Base-by-base conservation (phyloP, 2,329 filamentous ascomycete species). In the Acrodontium crateriforme region DNA sequence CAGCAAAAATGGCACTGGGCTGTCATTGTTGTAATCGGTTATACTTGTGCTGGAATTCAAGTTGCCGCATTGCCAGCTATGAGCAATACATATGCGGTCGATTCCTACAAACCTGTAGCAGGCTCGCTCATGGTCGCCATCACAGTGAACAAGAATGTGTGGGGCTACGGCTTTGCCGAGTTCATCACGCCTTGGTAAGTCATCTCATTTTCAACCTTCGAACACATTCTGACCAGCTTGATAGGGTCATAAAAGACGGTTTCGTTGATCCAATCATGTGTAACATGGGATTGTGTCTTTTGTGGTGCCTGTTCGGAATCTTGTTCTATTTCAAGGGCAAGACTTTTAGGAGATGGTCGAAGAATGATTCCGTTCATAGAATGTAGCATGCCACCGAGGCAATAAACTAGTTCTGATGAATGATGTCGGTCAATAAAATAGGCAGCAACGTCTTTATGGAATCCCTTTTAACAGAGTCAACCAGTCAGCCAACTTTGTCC, bases 61-160 rank as follows among this genome's bases (percentile, higher is more conserved):
- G 69, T 74, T 10, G 63, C 69, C 2, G 69, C 69, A 0, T 49
- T 77, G 9, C 71, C 72, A 0, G 62, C 63, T 9, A 75, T 77
- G 31, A 60, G 56, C 4, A 22, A 8, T 18, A 71, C 57, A 2
- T 75, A 75, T 41, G 67, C 69, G 0, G 63, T 76, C 10, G 72
- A 77, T 45, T 66, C 61, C 31, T 76, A 77, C 49, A 76, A 75
- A 50, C 68, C 71, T 0, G 65, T 74, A 2, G 62, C 70, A 0
- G 70, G 71, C 3, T 62, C 59, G 3, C 53, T 75, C 25, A 70
- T 75, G 44, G 69, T 74, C 0, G 57, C 63, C 6, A 65, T 72
- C 37, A 75, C 70, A 0, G 68, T 75, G 24, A 71, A 72, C 42
- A 75, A 75, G 54, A 74, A 74, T 31, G 30, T 74, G 0, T 73